These are phyloP conservation scores for Grammothele lineata DNA, from an alignment of 768 basidiomycete genomes.

Conservation along the genomic window DNA sequence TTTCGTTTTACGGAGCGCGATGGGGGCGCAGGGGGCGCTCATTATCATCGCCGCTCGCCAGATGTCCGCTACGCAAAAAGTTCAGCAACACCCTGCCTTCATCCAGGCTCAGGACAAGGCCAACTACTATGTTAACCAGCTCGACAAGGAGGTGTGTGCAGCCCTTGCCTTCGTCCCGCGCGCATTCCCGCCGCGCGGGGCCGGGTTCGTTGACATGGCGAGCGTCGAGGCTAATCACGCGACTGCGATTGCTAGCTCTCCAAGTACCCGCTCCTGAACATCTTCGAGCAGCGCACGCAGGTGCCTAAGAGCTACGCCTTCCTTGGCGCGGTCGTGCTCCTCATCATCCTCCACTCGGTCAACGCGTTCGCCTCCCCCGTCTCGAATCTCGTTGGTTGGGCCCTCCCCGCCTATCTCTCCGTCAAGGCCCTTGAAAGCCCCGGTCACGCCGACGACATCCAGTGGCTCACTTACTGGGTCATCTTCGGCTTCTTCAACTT, in stretches of 20 bases:
- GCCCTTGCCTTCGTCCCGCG: neutral
- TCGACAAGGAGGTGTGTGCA: constrained; percentile 89
- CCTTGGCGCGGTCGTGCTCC: constrained; percentile 62
- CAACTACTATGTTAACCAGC: constrained; percentile 75
- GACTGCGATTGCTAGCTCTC: constrained; percentile 46
- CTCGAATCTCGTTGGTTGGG: constrained; percentile 95
- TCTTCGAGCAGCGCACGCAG: constrained; percentile 85
- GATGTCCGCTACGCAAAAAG: constrained; percentile 79
- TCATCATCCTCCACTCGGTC: constrained; percentile 74
- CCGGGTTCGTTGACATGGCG: neutral
- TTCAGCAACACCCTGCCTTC: constrained; percentile 86
- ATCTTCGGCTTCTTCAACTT: constrained; percentile 94
- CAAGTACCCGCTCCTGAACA: constrained; percentile 83
- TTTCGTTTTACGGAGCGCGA: no score
- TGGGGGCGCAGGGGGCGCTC: no score
- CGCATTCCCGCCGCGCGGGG: neutral
- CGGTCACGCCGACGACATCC: constrained; percentile 78
- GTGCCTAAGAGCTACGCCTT: constrained; percentile 91
- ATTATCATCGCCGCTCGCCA: constrained; percentile 9
- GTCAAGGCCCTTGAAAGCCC: constrained; percentile 91
- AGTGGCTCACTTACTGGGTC: constrained; percentile 99
- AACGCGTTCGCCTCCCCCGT: constrained; percentile 90
- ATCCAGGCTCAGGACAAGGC: constrained; percentile 82
- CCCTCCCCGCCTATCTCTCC: constrained; percentile 90
- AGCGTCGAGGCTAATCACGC: constrained; percentile 12